Conservation (phyloP, 2,329 filamentous ascomycete species). For the Colletotrichum godetiae region DNA sequence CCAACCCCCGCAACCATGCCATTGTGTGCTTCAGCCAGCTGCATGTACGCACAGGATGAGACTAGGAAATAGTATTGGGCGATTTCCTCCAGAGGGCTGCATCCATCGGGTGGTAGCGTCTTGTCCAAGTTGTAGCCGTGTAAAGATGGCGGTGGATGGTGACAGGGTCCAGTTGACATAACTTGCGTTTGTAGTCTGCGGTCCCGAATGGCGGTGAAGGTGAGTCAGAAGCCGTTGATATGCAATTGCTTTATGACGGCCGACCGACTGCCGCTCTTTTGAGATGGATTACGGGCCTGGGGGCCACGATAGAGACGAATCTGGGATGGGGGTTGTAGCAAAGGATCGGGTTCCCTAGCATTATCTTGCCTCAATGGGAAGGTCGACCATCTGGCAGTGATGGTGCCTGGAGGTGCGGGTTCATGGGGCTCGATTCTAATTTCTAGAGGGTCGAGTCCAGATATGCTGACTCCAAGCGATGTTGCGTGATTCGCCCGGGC, state of each 20-base stretch:
- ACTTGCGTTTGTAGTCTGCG: neutral
- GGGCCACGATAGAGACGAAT: slow-evolving; percentile 2
- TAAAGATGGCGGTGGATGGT: neutral
- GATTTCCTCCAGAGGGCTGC: neutral
- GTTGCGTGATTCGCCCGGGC: neutral
- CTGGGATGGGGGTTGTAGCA: slow-evolving; percentile 5
- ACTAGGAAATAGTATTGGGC: neutral
- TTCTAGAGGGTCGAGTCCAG: neutral
- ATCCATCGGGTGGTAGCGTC: slow-evolving; percentile 18
- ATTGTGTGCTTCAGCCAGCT: slow-evolving; percentile 1
- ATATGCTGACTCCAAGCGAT: neutral
- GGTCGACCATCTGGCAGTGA: slow-evolving; percentile 5
- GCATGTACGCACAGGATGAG: slow-evolving; percentile 14
- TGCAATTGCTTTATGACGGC: neutral
- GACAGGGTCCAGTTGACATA: neutral
- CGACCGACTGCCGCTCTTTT: slow-evolving; percentile 1
- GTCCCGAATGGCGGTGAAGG: slow-evolving; percentile 32
- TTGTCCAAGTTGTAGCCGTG: neutral
- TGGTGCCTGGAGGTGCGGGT: neutral
- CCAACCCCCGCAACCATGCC: slow-evolving; percentile 22
- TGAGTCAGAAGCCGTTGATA: slow-evolving; percentile 23
- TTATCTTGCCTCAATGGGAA: slow-evolving; percentile 25
- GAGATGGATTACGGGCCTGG: neutral
- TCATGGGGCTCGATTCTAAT: neutral
- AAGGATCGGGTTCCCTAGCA: slow-evolving; percentile 17